Evolutionary conservation across 2,329 filamentous ascomycete species (phyloP).

Genomic region (Endothia cerciana): DNA sequence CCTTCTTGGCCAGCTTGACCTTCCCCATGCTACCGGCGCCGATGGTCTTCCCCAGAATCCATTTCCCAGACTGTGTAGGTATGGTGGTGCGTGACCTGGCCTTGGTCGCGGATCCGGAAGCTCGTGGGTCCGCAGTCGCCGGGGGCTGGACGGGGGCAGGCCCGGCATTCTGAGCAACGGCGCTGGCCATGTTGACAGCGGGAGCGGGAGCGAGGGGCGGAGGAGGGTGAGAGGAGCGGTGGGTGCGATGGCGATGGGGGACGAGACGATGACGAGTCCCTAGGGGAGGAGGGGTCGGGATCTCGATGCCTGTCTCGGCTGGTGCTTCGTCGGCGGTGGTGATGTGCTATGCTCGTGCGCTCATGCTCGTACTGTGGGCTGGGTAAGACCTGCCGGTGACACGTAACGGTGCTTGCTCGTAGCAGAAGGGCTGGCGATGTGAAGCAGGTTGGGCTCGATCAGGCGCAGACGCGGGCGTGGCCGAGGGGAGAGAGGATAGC

Average conservation of each 20-base stretch:
- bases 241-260: constrained; percentile 56
- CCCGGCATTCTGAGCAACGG: constrained; percentile 53
- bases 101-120: constrained; percentile 50
- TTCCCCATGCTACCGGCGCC: constrained; percentile 99
- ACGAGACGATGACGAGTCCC: constrained; percentile 56
- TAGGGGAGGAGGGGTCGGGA: constrained; percentile 36
- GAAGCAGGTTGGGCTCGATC: constrained; percentile 33
- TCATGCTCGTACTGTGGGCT: constrained; percentile 69
- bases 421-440: constrained; percentile 35
- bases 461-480: constrained; percentile 23
- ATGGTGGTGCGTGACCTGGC: constrained; percentile 77
- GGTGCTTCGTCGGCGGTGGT: constrained; percentile 65
- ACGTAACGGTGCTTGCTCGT: constrained; percentile 47
- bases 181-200: constrained; percentile 35
- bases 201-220: constrained; percentile 28
- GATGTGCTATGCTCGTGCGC: constrained; percentile 66
- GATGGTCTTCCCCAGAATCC: constrained; percentile 95
- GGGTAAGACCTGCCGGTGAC: constrained; percentile 29
- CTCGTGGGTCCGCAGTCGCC: constrained; percentile 50
- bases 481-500: constrained; percentile 13
- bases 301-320: constrained; percentile 58
- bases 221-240: constrained; percentile 43
- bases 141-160: constrained; percentile 56
- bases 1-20: constrained; percentile 91
- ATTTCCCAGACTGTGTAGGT: constrained; percentile 86